These are phyloP conservation scores for Cercis canadensis DNA, from an alignment of 306 rosid genomes.

Conservation along the genomic window DNA sequence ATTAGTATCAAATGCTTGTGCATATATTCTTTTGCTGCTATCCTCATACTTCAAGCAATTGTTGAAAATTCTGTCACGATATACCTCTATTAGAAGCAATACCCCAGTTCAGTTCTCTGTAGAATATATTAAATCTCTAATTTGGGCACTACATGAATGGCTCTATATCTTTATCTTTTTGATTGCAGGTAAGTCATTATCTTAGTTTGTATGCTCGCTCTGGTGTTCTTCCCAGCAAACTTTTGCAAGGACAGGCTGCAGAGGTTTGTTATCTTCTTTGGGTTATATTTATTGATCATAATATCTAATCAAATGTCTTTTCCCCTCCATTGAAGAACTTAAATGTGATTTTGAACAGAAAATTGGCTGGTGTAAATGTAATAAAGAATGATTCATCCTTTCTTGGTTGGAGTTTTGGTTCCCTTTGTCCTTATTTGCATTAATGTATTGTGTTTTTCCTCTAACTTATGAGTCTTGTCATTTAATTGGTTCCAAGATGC, in stretches of 20 bases:
- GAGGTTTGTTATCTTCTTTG: slow-evolving; percentile 59
- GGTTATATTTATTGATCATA: slow-evolving; percentile 21
- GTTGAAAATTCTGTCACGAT: slow-evolving; percentile 6
- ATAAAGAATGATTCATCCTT: not conserved
- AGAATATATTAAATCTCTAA: slow-evolving; percentile 8
- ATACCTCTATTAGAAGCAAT: slow-evolving; percentile 10
- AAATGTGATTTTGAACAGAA: not conserved
- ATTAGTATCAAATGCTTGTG: not conserved
- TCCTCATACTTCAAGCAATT: not conserved
- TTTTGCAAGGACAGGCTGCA: slow-evolving; percentile 79
- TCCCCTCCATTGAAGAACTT: not conserved
- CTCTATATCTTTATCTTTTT: slow-evolving; percentile 17
- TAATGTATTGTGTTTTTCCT: slow-evolving; percentile 1
- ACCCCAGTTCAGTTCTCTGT: slow-evolving; percentile 11
- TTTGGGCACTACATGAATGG: not conserved
- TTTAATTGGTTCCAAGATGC: slow-evolving; percentile 1
- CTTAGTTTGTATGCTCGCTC: slow-evolving; percentile 70
- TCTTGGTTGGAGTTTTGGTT: not conserved
- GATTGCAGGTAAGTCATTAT: slow-evolving; percentile 82
- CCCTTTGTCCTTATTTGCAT: slow-evolving; percentile 2
- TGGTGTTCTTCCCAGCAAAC: slow-evolving; percentile 79
- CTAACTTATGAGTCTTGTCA: not conserved
- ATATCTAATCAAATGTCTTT: not conserved
- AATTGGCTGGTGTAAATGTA: not conserved
- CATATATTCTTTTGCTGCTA: not conserved